phyloP scores from a whole-genome alignment of 768 basidiomycete species.

The Amanita brunnescens region DNA sequence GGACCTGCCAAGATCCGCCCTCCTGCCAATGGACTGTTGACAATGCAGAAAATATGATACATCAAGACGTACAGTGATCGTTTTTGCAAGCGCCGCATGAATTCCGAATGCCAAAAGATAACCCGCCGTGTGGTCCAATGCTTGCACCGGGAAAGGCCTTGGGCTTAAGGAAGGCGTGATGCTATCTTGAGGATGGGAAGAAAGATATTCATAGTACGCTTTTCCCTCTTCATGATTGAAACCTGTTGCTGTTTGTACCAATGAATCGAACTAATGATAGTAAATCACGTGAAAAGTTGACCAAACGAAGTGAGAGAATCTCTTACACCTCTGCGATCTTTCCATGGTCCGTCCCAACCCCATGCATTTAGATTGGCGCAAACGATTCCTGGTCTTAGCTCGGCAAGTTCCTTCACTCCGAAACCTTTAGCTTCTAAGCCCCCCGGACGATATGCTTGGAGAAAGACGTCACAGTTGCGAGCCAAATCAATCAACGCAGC shows the following conservation, averaged over 20 bases:
- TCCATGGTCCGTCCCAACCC: constrained; percentile 52
- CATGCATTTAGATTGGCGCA: constrained; percentile 48
- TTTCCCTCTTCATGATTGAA: constrained; percentile 51
- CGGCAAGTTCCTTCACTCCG: constrained; percentile 29
- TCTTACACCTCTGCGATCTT: constrained; percentile 44
- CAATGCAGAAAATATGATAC: not conserved
- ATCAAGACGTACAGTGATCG: constrained; percentile 32
- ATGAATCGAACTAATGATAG: constrained; percentile 45
- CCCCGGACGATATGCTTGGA: constrained; percentile 53
- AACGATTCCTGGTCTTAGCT: constrained; percentile 37
- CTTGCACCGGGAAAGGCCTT: constrained; percentile 46
- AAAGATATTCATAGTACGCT: constrained; percentile 28
- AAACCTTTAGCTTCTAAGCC: constrained; percentile 42
- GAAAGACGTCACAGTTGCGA: constrained; percentile 43
- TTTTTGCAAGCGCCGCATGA: constrained; percentile 44
- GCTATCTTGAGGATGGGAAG: not conserved
- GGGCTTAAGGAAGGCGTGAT: not conserved
- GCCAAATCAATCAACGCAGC: constrained; percentile 28
- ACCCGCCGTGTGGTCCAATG: constrained; percentile 50
- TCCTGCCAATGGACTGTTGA: constrained; percentile 25
- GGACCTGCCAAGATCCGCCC: constrained; percentile 54
- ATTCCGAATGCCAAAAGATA: constrained; percentile 54
- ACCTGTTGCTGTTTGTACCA: constrained; percentile 54
- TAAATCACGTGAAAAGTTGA: not conserved
- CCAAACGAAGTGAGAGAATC: constrained; percentile 10